These are phyloP conservation scores for Alternaria rosae DNA, from an alignment of 2,329 filamentous ascomycete genomes.

Conservation along the genomic window DNA sequence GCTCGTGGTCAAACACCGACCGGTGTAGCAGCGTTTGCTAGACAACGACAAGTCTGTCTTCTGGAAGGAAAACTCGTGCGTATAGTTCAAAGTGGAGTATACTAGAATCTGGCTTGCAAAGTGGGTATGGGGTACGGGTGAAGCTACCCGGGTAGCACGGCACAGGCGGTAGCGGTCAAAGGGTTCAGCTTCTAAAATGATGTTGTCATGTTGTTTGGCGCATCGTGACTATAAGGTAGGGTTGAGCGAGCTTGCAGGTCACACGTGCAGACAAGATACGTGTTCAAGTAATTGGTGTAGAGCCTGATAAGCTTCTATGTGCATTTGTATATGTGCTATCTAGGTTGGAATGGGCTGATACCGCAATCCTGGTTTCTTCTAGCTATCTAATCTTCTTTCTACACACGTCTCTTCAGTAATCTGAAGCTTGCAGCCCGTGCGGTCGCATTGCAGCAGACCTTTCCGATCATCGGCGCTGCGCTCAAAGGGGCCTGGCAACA, in stretches of 20 bases:
- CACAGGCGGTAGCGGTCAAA: conserved; percentile 2
- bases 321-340: not conserved
- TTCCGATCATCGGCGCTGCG: conserved; percentile 5
- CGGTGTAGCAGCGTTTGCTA: not conserved
- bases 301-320: not conserved
- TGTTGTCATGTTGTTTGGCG: not conserved
- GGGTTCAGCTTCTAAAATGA: not conserved
- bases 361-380: not conserved
- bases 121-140: conserved; percentile 9
- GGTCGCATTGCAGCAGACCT: conserved; percentile 8
- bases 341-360: not conserved
- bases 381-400: not conserved
- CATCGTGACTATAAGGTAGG: not conserved
- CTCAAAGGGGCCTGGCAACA: conserved; percentile 2
- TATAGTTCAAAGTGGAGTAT: not conserved
- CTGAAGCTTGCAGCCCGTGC: conserved; percentile 4
- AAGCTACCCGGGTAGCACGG: conserved; percentile 6
- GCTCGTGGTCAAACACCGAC: conserved; percentile 6
- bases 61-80: not conserved
- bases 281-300: not conserved
- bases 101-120: not conserved
- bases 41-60: not conserved
- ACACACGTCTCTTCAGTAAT: not conserved
- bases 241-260: conserved; percentile 1
- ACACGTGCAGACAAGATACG: not conserved